These are phyloP conservation scores for Trichoderma brevicompactum DNA, from an alignment of 2,329 filamentous ascomycete species.

Conservation along the genomic window DNA sequence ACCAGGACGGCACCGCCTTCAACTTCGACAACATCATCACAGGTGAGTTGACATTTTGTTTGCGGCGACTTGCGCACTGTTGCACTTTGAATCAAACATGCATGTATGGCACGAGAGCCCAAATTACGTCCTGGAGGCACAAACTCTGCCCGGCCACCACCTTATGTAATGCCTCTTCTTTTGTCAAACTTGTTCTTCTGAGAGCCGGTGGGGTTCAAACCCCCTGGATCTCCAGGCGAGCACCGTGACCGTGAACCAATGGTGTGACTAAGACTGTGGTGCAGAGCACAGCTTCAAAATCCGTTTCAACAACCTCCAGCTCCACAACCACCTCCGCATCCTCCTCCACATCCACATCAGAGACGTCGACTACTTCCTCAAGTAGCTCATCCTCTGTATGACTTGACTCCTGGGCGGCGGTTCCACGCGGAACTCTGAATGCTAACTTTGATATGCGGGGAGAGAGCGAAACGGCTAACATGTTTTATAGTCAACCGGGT, in stretches of 20 bases:
- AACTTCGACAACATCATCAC: constrained; percentile 34
- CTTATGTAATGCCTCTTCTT: constrained; percentile 20
- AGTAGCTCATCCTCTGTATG: constrained; percentile 48
- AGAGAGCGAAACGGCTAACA: constrained; percentile 15
- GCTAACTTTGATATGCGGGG: constrained; percentile 5
- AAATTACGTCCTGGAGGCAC: constrained; percentile 25
- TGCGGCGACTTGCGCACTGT: not conserved
- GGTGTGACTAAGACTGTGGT: constrained; percentile 43
- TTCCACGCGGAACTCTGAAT: constrained; percentile 10
- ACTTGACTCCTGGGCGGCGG: constrained; percentile 31
- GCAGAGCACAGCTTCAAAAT: constrained; percentile 40
- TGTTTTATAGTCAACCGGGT: constrained; percentile 8
- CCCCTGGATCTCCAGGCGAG: constrained; percentile 37
- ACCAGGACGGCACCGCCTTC: constrained; percentile 46
- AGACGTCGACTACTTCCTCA: constrained; percentile 31
- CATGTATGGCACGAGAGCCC: constrained; percentile 16
- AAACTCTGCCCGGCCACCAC: constrained; percentile 14
- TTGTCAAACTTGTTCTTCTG: constrained; percentile 31
- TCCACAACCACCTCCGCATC: constrained; percentile 31
- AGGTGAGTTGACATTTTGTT: constrained; percentile 37
- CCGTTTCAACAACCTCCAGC: constrained; percentile 33
- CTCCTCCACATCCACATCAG: constrained; percentile 30
- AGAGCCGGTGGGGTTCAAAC: constrained; percentile 36
- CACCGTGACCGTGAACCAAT: constrained; percentile 37
- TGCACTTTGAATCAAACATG: constrained; percentile 9